Conservation (phyloP, 805 yeast genomes). For the Candida andamanensis region DNA sequence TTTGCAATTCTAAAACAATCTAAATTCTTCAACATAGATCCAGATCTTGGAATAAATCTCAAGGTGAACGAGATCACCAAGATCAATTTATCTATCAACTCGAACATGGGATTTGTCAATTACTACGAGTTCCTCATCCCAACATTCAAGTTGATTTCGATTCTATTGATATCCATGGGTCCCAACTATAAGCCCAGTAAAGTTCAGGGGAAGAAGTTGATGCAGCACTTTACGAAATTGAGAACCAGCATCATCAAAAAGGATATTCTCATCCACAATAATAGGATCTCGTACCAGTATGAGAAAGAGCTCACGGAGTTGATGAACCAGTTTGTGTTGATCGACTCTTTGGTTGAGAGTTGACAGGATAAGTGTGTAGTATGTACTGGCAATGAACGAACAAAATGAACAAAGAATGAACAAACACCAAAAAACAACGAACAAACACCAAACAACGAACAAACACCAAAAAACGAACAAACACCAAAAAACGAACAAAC, state of each 20-base stretch:
- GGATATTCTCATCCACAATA: slow-evolving; percentile 38
- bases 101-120: slow-evolving; percentile 33
- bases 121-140: slow-evolving; percentile 68
- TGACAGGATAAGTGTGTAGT: too few relatives aligned
- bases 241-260: slow-evolving; percentile 60
- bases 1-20: slow-evolving; percentile 57
- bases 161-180: slow-evolving; percentile 71
- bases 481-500: too few relatives aligned
- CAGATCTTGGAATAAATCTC: slow-evolving; percentile 68
- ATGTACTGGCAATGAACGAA: too few relatives aligned
- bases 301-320: slow-evolving; percentile 44
- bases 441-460: too few relatives aligned
- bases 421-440: too few relatives aligned
- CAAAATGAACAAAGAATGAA: too few relatives aligned
- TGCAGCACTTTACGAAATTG: slow-evolving; percentile 49
- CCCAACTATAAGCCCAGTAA: slow-evolving; percentile 62
- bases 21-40: slow-evolving; percentile 60
- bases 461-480: too few relatives aligned
- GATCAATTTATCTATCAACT: slow-evolving; percentile 45
- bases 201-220: slow-evolving; percentile 45
- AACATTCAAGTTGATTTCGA: slow-evolving; percentile 63
- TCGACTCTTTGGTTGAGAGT: slow-evolving; percentile 39
- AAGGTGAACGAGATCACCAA: slow-evolving; percentile 18
- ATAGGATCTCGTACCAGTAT: slow-evolving; percentile 15
- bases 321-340: slow-evolving; percentile 49